Percentiles rank a stretch among this genome's conserved stretches.
These are phyloP conservation scores for Emergomyces orientalis DNA, from an alignment of 2,329 filamentous ascomycete species.

Conservation along the genomic window DNA sequence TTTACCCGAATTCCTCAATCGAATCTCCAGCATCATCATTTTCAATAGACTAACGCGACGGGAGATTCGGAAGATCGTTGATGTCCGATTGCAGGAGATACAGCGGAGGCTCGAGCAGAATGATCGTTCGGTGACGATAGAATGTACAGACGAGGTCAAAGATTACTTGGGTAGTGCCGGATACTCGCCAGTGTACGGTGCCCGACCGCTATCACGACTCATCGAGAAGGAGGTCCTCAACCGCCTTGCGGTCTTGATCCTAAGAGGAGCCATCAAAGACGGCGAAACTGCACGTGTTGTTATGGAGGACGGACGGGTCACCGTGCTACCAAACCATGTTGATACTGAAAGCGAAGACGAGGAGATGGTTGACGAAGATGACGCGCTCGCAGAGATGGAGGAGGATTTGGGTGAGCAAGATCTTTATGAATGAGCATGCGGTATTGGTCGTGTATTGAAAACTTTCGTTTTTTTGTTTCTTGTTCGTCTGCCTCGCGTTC, in stretches of 20 bases:
- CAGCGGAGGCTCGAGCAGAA: slow-evolving; percentile 85
- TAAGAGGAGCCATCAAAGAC: slow-evolving; percentile 74
- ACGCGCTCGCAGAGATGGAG: slow-evolving; percentile 63
- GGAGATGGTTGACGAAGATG: slow-evolving; percentile 66
- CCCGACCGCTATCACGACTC: slow-evolving; percentile 73
- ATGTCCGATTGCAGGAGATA: slow-evolving; percentile 77
- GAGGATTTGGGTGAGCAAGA: slow-evolving; percentile 51
- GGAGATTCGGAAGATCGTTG: slow-evolving; percentile 93
- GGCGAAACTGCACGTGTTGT: slow-evolving; percentile 75
- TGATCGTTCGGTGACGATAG: slow-evolving; percentile 72
- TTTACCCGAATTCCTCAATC: slow-evolving; percentile 96
- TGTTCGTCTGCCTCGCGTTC: neutral
- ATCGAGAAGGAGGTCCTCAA: slow-evolving; percentile 98
- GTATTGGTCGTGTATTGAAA: neutral
- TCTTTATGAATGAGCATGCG: slow-evolving; percentile 48
- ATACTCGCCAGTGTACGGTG: slow-evolving; percentile 92
- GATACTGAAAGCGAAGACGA: slow-evolving; percentile 52
- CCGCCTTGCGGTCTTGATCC: slow-evolving; percentile 78
- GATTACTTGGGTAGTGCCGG: slow-evolving; percentile 87
- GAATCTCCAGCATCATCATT: slow-evolving; percentile 91
- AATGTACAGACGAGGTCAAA: slow-evolving; percentile 75
- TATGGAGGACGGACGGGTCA: slow-evolving; percentile 67
- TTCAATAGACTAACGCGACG: slow-evolving; percentile 88
- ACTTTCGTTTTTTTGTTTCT: neutral
- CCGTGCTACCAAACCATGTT: slow-evolving; percentile 76